Evolutionary conservation across 805 yeast genomes (phyloP), one percentile per base, ranked within the genome.

Genomic region (Grigorovia transvaalensis): DNA sequence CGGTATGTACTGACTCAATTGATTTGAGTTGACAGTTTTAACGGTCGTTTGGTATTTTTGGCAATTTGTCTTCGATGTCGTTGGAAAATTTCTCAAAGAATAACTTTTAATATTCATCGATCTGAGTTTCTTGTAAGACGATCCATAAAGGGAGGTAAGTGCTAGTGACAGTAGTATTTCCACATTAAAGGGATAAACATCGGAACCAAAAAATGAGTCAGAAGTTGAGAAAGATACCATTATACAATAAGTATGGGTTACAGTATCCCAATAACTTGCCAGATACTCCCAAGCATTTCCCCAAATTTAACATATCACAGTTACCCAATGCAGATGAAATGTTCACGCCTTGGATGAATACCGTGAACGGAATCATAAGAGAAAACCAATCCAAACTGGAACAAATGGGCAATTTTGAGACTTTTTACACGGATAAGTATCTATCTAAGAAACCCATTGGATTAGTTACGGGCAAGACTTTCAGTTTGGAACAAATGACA

Each of bases 401-500:
- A 3, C 38, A 53, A 11, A 49, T 51, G 3, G 42, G 47, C 18
- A 41, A 51, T 17, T 66, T 64, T 48, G 63, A 64, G 18, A 29
- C 53, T 11, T 64, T 66, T 65, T 66, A 61, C 46, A 44, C 53
- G 6, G 53, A 54, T 19, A 51, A 50, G 6, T 66, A 57, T 47
- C 44, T 64, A 48, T 56, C 55, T 33, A 60, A 56, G 43, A 64
- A 63, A 49, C 70, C 70, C 20, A 65, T 63, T 3, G 67, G 70
- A 2, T 57, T 66, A 54, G 50, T 53, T 2, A 59, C 53, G 1
- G 55, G 50, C 27, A 55, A 49, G 1, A 3, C 27, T 6, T 23
- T 23, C 6, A 23, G 27, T 6, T 23, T 23, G 27, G 6, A 23
- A 23, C 27, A 23, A 23, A 23, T 6, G 27, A 23, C 27, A 23